Evolutionary conservation across 257 asterid species (phyloP).

Genomic region (Solanum etuberosum): DNA sequence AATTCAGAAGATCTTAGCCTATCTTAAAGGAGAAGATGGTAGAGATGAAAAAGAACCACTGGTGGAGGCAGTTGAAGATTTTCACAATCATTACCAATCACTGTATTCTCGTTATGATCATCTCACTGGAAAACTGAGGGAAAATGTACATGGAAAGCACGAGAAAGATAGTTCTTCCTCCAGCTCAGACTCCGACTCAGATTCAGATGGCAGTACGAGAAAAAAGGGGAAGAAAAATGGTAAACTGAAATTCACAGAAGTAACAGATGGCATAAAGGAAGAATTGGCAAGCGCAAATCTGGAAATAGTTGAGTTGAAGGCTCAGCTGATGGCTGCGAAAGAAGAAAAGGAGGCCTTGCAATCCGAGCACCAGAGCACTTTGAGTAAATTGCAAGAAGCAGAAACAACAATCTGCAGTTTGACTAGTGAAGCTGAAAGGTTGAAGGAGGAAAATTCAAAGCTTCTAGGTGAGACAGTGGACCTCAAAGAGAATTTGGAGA

Average conservation of each 20-base stretch:
- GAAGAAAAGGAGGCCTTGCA: slow-evolving; percentile 52
- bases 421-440: slow-evolving; percentile 29
- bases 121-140: slow-evolving; percentile 62
- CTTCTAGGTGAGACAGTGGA: slow-evolving; percentile 31
- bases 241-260: slow-evolving; percentile 16
- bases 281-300: slow-evolving; percentile 48
- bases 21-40: slow-evolving; percentile 38
- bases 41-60: slow-evolving; percentile 43
- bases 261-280: slow-evolving; percentile 20
- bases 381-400: slow-evolving; percentile 37
- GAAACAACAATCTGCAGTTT: slow-evolving; percentile 29
- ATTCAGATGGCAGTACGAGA: slow-evolving; percentile 40
- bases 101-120: slow-evolving; percentile 64
- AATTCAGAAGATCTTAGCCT: slow-evolving; percentile 54
- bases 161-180: slow-evolving; percentile 48
- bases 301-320: slow-evolving; percentile 47
- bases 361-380: slow-evolving; percentile 27
- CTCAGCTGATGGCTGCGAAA: slow-evolving; percentile 25
- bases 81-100: slow-evolving; percentile 55
- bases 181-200: slow-evolving; percentile 60
- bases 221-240: slow-evolving; percentile 46
- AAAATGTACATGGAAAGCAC: slow-evolving; percentile 31
- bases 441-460: slow-evolving; percentile 33
- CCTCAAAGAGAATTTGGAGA: slow-evolving; percentile 29
- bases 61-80: slow-evolving; percentile 43